Evolutionary conservation across 371 early-diverging fungal genomes (phyloP), one percentile per base, ranked within the genome.

Genomic region (Lichtheimia hyalospora): DNA sequence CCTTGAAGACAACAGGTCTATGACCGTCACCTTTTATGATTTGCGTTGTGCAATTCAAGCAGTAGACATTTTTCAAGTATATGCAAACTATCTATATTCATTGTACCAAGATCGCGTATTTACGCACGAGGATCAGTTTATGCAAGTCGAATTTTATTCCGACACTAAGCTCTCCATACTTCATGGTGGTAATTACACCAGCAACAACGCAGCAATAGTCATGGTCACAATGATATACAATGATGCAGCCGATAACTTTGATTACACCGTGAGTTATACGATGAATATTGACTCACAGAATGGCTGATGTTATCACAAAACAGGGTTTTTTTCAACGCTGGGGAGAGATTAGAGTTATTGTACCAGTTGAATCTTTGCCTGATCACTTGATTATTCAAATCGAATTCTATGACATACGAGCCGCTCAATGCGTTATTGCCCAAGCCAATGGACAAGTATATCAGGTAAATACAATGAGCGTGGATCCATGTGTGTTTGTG

Each of bases 261-360:
- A 60, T 53, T 40, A 53, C 28, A 60, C 34, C 54, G 61, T 60
- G n/a, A n/a, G n/a, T n/a, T n/a, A n/a, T n/a, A n/a, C n/a, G n/a
- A 39, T 53, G 52, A n/a, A 13, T 34, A 27, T 52, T 12, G 5
- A 1, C n/a, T n/a, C n/a, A n/a, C n/a, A n/a, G n/a, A 20, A 50
- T 5, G 46, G 5, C 28, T 49, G 49, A 18, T 15, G n/a, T n/a
- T 44, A 42, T 1, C n/a, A n/a, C n/a, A 13, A 3, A 39, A 34
- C 20, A 63, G 58, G 43, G 39, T n/a, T 51, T 63, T 25, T 43
- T 63, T 23, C 27, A 48, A 23, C 43, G 5, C 8, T 63, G 57
- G 57, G 63, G 63, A 5, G n/a, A 14, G 18, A 12, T 57, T n/a
- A 34, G 54, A 5, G 20, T 21, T 34, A 49, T 20, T 15, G 14